Percentiles rank a stretch among this genome's conserved stretches.
These are phyloP conservation scores for Rosa hybrid DNA, from an alignment of 331 rosid species.

Conservation along the genomic window DNA sequence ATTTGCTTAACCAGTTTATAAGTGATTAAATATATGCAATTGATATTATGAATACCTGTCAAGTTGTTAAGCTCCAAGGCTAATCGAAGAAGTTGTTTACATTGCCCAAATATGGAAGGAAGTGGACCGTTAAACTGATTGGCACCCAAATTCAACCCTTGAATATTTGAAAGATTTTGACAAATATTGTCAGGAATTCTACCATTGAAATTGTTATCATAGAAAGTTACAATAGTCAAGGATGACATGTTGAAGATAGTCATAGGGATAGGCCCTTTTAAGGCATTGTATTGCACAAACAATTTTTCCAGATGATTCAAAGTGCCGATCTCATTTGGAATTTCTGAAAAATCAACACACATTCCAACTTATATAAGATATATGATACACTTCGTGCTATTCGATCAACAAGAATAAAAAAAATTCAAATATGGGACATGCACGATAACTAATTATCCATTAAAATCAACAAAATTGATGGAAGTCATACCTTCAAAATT, in stretches of 20 bases:
- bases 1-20: no score
- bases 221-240: neutral
- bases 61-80: accelerated
- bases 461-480: no score
- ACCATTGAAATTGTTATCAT: neutral
- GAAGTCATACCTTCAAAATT: no score
- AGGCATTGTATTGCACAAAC: neutral
- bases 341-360: neutral
- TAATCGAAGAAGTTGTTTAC: no score
- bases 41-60: no score
- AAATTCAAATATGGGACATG: neutral
- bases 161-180: neutral
- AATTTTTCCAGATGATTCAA: neutral
- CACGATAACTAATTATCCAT: no score
- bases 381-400: no score
- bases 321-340: neutral
- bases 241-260: neutral
- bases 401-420: no score
- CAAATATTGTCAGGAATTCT: neutral
- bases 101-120: no score
- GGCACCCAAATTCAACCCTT: accelerated
- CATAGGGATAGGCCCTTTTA: neutral
- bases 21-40: no score
- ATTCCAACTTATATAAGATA: no score
- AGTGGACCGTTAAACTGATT: no score